These are phyloP conservation scores for Xylariaceae sp. DNA, from an alignment of 2,329 filamentous ascomycete genomes.

Conservation along the genomic window DNA sequence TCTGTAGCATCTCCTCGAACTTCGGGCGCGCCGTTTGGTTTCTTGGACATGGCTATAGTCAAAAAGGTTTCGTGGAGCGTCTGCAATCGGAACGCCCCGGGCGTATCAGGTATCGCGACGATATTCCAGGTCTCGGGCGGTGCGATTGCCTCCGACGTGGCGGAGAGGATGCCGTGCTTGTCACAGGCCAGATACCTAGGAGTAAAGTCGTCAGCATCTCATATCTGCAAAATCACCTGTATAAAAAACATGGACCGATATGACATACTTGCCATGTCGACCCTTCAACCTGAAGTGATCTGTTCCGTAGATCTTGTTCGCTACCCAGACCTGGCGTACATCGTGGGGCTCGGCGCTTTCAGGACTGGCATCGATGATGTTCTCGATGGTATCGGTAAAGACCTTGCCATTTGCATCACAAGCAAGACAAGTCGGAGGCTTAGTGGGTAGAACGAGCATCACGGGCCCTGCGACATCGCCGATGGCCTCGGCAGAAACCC, in stretches of 20 bases:
- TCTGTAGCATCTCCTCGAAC: constrained; percentile 70
- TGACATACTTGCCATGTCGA: constrained; percentile 70
- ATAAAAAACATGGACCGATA: not conserved
- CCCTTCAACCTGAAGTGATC: constrained; percentile 83
- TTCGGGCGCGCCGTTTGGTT: constrained; percentile 50
- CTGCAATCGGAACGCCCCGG: constrained; percentile 69
- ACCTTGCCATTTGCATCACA: constrained; percentile 84
- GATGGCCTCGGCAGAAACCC: constrained; percentile 76
- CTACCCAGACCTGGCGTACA: constrained; percentile 92
- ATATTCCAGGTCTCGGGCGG: constrained; percentile 75
- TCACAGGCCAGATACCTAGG: constrained; percentile 78
- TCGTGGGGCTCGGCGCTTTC: constrained; percentile 91
- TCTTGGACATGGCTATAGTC: constrained; percentile 51
- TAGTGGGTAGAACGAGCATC: constrained; percentile 74
- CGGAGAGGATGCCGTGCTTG: constrained; percentile 71
- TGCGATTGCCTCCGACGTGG: constrained; percentile 74
- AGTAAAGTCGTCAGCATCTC: constrained; percentile 12
- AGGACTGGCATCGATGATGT: constrained; percentile 78
- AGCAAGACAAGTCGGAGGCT: constrained; percentile 67
- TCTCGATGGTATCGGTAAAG: constrained; percentile 76
- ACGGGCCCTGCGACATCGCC: constrained; percentile 76
- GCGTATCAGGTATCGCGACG: constrained; percentile 59
- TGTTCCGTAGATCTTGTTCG: constrained; percentile 74
- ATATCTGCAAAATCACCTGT: not conserved
- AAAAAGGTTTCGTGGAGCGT: constrained; percentile 68